Evolutionary conservation across 306 rosid genomes (phyloP).

Genomic region (Rosa rugosa): DNA sequence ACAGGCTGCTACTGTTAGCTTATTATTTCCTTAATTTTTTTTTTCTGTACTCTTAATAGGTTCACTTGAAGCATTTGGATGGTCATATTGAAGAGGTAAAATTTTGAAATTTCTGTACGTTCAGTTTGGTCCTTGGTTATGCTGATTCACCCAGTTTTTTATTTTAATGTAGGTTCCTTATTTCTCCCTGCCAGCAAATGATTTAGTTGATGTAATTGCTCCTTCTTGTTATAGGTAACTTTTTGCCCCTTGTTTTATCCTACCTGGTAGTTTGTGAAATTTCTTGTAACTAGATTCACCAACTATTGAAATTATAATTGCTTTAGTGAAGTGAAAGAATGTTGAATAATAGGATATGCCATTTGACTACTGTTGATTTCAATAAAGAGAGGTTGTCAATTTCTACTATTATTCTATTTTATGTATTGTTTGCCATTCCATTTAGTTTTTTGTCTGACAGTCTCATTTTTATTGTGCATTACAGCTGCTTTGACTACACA

Average conservation of each 20-base stretch:
- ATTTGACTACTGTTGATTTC: not conserved
- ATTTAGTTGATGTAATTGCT: constrained; percentile 94
- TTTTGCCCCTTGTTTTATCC: not conserved
- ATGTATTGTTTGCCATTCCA: constrained; percentile 1
- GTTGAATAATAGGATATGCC: not conserved
- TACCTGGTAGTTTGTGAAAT: constrained; percentile 4
- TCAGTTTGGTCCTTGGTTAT: constrained; percentile 20
- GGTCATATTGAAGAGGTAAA: constrained; percentile 94
- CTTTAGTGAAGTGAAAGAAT: not conserved
- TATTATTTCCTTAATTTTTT: not conserved
- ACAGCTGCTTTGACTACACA: constrained; percentile 96
- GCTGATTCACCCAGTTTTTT: constrained; percentile 39
- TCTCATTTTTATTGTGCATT: constrained; percentile 24
- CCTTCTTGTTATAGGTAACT: constrained; percentile 95
- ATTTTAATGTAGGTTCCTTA: constrained; percentile 82
- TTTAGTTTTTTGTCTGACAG: constrained; percentile 28
- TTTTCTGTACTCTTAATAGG: constrained; percentile 40
- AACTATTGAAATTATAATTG: not conserved
- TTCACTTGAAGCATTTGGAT: constrained; percentile 93
- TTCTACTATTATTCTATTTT: not conserved
- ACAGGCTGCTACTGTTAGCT: constrained; percentile 10
- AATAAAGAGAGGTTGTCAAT: not conserved
- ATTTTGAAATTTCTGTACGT: not conserved
- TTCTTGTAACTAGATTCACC: not conserved
- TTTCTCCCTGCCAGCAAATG: constrained; percentile 98